A percentile compares a stretch with the other conserved stretches of the same genome.
These are phyloP conservation scores for Plasmodium berghei DNA, from an alignment of 169 alveolate species.

Conservation along the genomic window DNA sequence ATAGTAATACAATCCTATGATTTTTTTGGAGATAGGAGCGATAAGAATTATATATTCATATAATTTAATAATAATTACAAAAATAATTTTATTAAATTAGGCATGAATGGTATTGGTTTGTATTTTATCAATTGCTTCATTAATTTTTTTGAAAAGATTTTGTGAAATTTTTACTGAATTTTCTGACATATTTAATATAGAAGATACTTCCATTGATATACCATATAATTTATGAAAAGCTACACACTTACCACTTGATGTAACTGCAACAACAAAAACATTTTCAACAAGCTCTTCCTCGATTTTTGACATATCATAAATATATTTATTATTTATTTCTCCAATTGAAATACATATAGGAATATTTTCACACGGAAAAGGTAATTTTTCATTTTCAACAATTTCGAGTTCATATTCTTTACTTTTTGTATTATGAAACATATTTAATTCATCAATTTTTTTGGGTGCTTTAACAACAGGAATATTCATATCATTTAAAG, in stretches of 20 bases:
- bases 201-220: constrained; percentile 62
- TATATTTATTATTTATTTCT: constrained; percentile 70
- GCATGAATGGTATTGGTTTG: constrained; percentile 9
- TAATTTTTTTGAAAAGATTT: constrained; percentile 49
- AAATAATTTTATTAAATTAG: not conserved
- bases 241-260: constrained; percentile 74
- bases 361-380: constrained; percentile 53
- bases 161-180: constrained; percentile 61
- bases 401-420: constrained; percentile 63
- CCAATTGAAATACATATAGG: constrained; percentile 75
- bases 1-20: too few species aligned
- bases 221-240: constrained; percentile 72
- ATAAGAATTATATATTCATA: too few species aligned
- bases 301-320: constrained; percentile 72
- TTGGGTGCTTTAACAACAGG: constrained; percentile 79
- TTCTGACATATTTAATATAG: constrained; percentile 67
- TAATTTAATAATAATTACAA: too few species aligned
- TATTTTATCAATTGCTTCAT: constrained; percentile 63
- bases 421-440: constrained; percentile 53
- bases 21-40: too few species aligned
- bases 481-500: constrained; percentile 77
- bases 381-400: constrained; percentile 34
- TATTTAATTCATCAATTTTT: constrained; percentile 76
- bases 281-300: constrained; percentile 71
- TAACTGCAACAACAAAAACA: constrained; percentile 65